These are phyloP conservation scores for Citrullus amarus DNA, from an alignment of 306 rosid genomes.

Conservation along the genomic window DNA sequence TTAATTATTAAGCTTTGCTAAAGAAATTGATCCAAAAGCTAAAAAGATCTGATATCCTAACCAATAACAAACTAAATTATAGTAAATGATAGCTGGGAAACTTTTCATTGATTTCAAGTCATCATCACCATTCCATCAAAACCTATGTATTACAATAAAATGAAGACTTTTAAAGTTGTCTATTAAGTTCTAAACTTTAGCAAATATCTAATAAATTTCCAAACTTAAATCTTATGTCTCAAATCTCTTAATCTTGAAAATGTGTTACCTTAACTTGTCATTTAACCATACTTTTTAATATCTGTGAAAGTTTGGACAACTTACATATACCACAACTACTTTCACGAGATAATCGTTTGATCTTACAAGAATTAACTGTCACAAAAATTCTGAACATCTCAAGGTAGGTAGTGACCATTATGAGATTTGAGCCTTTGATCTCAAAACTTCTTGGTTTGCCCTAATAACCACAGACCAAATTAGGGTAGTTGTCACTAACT, in stretches of 20 bases:
- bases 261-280: too few species aligned
- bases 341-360: not conserved
- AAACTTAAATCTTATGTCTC: too few species aligned
- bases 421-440: not conserved
- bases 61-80: not conserved
- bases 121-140: not conserved
- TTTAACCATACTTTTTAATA: not conserved
- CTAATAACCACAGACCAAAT: not conserved
- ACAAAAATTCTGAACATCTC: not conserved
- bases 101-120: constrained; percentile 4
- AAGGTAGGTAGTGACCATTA: not conserved
- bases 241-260: too few species aligned
- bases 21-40: not conserved
- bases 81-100: not conserved
- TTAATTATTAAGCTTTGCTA: not conserved
- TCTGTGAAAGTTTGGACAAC: not conserved
- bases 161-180: too few species aligned
- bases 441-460: not conserved
- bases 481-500: constrained; percentile 4
- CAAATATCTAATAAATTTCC: too few species aligned
- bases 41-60: not conserved
- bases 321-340: not conserved
- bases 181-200: too few species aligned
- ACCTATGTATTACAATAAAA: not conserved
- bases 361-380: not conserved